Evolutionary conservation across 2,329 filamentous ascomycete genomes (phyloP).

Genomic region (Thelonectria rubi): DNA sequence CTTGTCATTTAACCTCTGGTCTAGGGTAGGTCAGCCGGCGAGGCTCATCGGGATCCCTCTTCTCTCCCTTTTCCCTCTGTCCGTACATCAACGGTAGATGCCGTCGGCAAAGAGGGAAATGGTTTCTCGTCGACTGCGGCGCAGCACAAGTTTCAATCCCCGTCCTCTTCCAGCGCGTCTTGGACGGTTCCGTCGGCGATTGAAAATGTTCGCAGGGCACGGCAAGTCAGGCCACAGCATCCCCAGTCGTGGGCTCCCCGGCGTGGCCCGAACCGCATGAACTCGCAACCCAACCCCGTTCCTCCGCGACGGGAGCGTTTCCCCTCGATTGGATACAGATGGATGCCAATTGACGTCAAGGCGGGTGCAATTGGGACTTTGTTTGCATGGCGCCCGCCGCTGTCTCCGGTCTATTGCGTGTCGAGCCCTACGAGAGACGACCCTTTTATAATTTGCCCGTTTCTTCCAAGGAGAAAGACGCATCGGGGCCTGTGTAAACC

Average conservation of each 20-base stretch:
- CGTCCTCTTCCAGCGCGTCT: background rate
- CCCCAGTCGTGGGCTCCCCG: constrained; percentile 4
- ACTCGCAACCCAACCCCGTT: background rate
- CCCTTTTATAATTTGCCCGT: too few relatives aligned
- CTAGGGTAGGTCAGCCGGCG: background rate
- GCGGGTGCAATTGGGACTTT: background rate
- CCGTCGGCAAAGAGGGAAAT: constrained; percentile 5
- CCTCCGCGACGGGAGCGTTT: too few relatives aligned
- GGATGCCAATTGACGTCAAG: background rate
- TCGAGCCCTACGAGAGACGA: too few relatives aligned
- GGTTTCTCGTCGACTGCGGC: background rate
- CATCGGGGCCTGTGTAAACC: background rate
- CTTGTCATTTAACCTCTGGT: too few relatives aligned
- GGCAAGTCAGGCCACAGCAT: constrained; percentile 16
- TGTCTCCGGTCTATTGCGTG: too few relatives aligned
- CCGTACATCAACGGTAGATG: background rate
- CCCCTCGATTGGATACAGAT: background rate
- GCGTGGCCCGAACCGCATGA: constrained; percentile 18
- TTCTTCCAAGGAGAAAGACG: constrained; percentile 7
- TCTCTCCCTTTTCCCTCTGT: background rate
- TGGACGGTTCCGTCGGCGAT: constrained; percentile 5
- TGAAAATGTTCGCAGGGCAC: constrained; percentile 3
- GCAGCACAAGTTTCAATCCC: background rate
- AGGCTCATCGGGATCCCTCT: background rate
- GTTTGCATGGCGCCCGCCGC: too few relatives aligned